Percentiles rank a stretch among this genome's conserved stretches.
These are phyloP conservation scores for Podaxis sp. DNA, from an alignment of 768 basidiomycete species.

Conservation along the genomic window DNA sequence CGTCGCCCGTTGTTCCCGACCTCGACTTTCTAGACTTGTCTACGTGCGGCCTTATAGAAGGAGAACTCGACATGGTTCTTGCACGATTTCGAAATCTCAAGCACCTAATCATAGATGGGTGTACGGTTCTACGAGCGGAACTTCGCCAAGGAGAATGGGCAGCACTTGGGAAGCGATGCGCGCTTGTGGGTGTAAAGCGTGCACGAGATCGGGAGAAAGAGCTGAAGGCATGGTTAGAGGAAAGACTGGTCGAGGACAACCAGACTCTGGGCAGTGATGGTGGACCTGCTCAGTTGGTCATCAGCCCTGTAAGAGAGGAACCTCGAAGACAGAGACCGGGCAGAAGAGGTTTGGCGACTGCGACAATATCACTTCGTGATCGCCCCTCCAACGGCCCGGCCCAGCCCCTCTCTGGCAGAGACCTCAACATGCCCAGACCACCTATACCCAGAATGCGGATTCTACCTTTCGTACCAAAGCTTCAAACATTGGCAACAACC, in stretches of 20 bases:
- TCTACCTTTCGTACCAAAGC: slow-evolving; percentile 50
- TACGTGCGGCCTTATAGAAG: slow-evolving; percentile 56
- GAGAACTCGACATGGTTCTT: slow-evolving; percentile 56
- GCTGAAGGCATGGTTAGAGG: slow-evolving; percentile 48
- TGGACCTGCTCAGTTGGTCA: slow-evolving; percentile 15
- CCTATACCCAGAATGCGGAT: slow-evolving; percentile 47
- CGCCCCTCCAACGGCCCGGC: slow-evolving; percentile 15
- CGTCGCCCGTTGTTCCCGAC: slow-evolving; percentile 36
- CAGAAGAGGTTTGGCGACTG: slow-evolving; percentile 61
- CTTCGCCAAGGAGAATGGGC: slow-evolving; percentile 58
- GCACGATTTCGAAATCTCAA: slow-evolving; percentile 48
- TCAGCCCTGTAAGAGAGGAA: neutral
- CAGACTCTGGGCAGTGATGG: slow-evolving; percentile 13
- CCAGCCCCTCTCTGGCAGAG: slow-evolving; percentile 13
- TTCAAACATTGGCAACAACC: slow-evolving; percentile 51
- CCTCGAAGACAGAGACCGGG: slow-evolving; percentile 38
- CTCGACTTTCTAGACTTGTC: slow-evolving; percentile 75
- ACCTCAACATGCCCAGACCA: slow-evolving; percentile 13
- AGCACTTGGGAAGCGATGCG: slow-evolving; percentile 60
- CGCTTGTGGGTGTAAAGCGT: slow-evolving; percentile 57
- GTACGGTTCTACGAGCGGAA: slow-evolving; percentile 53
- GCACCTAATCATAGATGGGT: slow-evolving; percentile 73
- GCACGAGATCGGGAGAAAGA: slow-evolving; percentile 69
- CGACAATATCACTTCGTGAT: slow-evolving; percentile 61
- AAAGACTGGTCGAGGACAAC: slow-evolving; percentile 24